Conservation (phyloP, 176 grass and related monocot genomes). For the Triticum monococcum region DNA sequence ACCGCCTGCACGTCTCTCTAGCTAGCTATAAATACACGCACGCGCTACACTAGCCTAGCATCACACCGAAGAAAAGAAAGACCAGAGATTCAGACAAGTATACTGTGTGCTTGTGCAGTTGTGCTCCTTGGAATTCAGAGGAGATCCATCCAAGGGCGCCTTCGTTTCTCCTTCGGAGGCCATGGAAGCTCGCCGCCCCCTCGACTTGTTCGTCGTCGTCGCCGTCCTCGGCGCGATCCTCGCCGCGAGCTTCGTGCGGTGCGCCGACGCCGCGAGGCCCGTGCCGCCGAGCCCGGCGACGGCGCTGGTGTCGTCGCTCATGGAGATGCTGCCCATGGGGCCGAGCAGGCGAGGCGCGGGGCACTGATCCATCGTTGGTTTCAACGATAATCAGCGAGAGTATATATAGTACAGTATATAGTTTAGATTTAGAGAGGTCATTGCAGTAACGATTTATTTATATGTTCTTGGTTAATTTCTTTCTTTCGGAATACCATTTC, state of each 20-base stretch:
- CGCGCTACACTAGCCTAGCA: background rate
- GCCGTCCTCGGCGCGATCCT: background rate
- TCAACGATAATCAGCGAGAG: background rate
- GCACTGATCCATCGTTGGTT: slow-evolving; percentile 25
- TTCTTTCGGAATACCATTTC: background rate
- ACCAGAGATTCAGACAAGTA: background rate
- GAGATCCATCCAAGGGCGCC: background rate
- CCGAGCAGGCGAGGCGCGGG: slow-evolving; percentile 39
- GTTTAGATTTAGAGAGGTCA: background rate
- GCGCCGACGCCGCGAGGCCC: slow-evolving; percentile 44
- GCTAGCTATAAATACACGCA: slow-evolving; percentile 9
- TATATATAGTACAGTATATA: background rate
- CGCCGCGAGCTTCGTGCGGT: slow-evolving; percentile 6
- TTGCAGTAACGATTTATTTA: background rate
- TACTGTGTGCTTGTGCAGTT: too few relatives aligned
- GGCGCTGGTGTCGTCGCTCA: slow-evolving; percentile 32
- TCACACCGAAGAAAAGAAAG: background rate
- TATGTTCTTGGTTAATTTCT: background rate
- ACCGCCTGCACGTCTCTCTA: too few relatives aligned
- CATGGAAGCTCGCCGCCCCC: slow-evolving; percentile 3
- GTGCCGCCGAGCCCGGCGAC: slow-evolving; percentile 39
- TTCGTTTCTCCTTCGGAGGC: background rate
- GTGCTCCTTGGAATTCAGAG: background rate
- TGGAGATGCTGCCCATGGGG: slow-evolving; percentile 51
- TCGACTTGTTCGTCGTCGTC: background rate